Conservation (phyloP, 495 filamentous ascomycete species). For the Hyphodiscus hymeniophilus region DNA sequence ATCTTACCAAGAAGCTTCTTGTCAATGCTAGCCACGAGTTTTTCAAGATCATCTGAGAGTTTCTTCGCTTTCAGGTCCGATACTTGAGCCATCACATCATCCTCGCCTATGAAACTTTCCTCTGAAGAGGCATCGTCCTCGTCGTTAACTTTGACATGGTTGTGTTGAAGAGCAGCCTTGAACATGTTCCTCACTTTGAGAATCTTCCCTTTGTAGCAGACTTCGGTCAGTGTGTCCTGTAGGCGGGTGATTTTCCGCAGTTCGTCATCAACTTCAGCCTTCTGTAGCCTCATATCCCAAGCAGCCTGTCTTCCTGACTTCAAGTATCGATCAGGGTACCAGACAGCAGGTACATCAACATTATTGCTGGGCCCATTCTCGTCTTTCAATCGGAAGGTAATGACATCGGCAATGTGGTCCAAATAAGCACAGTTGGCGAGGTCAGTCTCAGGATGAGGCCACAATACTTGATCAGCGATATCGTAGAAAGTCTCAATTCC, state of each 20-base stretch:
- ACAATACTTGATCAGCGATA: constrained; percentile 60
- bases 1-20: constrained; percentile 40
- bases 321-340: constrained; percentile 77
- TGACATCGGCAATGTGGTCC: constrained; percentile 53
- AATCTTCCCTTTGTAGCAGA: constrained; percentile 11
- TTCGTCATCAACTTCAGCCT: constrained; percentile 22
- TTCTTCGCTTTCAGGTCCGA: constrained; percentile 11
- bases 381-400: constrained; percentile 51
- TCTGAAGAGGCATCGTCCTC: constrained; percentile 8
- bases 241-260: constrained; percentile 14
- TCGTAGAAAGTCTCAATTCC: constrained; percentile 55
- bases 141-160: constrained; percentile 27
- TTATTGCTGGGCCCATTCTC: constrained; percentile 33
- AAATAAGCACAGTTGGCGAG: constrained; percentile 41
- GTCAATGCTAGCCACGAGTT: constrained; percentile 35
- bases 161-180: constrained; percentile 14
- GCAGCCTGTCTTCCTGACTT: constrained; percentile 45
- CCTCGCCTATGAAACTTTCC: constrained; percentile 18
- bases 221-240: constrained; percentile 22
- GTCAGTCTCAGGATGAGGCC: constrained; percentile 30
- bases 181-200: constrained; percentile 21
- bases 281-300: constrained; percentile 30
- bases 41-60: constrained; percentile 32
- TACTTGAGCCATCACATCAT: constrained; percentile 1
- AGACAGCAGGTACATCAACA: constrained; percentile 57